Evolutionary conservation across 495 filamentous ascomycete species (phyloP), one percentile per base, ranked within the genome.

Genomic region (Penicillium malachiteum): DNA sequence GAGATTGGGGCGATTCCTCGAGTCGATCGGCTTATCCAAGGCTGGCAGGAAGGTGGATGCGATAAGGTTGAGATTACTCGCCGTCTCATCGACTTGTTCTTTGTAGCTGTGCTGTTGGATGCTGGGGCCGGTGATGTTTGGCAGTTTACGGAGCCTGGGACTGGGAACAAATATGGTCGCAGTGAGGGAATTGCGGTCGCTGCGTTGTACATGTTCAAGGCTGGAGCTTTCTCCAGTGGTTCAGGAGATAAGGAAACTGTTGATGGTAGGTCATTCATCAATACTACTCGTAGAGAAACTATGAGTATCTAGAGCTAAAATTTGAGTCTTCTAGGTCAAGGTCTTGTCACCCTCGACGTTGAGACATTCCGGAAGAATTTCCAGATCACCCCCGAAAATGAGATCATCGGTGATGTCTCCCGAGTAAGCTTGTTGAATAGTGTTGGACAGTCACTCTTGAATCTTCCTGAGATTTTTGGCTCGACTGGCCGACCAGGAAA

Each of bases 91-190:
- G 91, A 96, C 64, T 78, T 96, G 13, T 95, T 95, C 73, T 77
- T 95, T 44, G 87, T 95, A 52, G 92, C 91, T n/a, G 91, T 96
- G 13, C 77, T 96, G 41, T 81, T 96, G 5, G 91, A 96, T 69
- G 91, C 91, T 4, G 91, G 91, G 4, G 90, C 91, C 1, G 91
- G 91, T 21, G 88, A 87, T 12, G 71, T 76, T 26, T 96, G 91
- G 91, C 68, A 68, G 3, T 85, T 79, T 54, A 72, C 68, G 1
- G 81, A 81, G 60, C 78, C 79, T 7, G 72, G 70, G 34, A 78
- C 73, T 7, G 79, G 73, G 13, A 63, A 70, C 34, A 53, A 71
- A 1, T 82, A 79, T 49, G 72, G 66, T 6, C 67, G 82, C n/a
- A 84, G 81, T 54, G 82, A 85, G 53, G 82, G 82, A 11, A 81